Conservation (phyloP, 768 basidiomycete genomes). For the Lactifluus pinguis region DNA sequence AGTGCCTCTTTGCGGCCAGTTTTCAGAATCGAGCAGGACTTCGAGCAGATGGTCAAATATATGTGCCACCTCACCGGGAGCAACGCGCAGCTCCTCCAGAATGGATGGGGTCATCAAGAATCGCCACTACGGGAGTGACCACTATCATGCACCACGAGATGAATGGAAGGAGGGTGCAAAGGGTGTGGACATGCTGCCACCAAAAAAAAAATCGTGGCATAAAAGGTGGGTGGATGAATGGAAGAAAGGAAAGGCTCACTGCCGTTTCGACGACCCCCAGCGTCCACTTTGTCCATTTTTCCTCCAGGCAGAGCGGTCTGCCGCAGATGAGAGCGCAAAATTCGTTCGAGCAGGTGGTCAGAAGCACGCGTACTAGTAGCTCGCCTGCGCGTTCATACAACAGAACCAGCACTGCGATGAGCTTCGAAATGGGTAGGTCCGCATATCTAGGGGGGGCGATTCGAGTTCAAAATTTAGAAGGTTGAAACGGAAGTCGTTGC, state of each 20-base stretch:
- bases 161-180: constrained; percentile 62
- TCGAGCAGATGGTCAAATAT: constrained; percentile 85
- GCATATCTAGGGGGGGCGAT: not conserved
- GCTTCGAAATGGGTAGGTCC: constrained; percentile 32
- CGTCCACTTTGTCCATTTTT: constrained; percentile 59
- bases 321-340: constrained; percentile 62
- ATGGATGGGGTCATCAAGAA: constrained; percentile 48
- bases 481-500: no score
- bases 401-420: constrained; percentile 72
- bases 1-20: no score
- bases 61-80: constrained; percentile 58
- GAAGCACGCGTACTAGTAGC: constrained; percentile 56
- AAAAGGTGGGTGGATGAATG: not conserved
- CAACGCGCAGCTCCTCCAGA: constrained; percentile 43
- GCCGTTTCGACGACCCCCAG: constrained; percentile 57
- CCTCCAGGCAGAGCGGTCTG: constrained; percentile 83
- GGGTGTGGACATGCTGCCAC: constrained; percentile 41
- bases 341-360: constrained; percentile 71
- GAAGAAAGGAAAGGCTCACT: constrained; percentile 36
- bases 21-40: no score
- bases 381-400: constrained; percentile 53
- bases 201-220: not conserved
- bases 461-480: not conserved
- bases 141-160: constrained; percentile 42
- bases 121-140: constrained; percentile 68